Conservation (phyloP, 768 basidiomycete genomes). For the Boletellus sp. region DNA sequence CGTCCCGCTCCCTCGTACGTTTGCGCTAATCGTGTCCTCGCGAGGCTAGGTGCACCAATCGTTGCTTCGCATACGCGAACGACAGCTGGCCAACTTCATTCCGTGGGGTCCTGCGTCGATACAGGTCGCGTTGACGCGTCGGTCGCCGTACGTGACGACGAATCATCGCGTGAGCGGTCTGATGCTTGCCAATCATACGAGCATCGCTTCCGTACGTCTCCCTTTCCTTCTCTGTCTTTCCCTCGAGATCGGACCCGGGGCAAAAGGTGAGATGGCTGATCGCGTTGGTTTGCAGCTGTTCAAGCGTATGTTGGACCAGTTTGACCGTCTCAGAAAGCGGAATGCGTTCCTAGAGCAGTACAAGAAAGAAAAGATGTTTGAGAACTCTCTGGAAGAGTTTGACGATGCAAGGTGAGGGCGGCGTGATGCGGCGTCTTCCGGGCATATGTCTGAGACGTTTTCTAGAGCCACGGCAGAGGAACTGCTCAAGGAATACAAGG, state of each 20-base stretch:
- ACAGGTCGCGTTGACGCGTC: conserved; percentile 92
- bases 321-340: conserved; percentile 77
- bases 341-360: conserved; percentile 98
- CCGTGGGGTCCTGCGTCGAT: conserved; percentile 99
- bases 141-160: conserved; percentile 82
- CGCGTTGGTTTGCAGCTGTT: conserved; percentile 61
- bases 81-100: conserved; percentile 95
- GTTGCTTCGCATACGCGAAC: conserved; percentile 90
- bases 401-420: conserved; percentile 83
- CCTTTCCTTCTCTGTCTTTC: not conserved
- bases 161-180: conserved; percentile 95
- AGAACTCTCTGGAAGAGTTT: conserved; percentile 90
- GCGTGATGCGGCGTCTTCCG: not conserved
- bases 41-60: conserved; percentile 86
- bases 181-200: conserved; percentile 99
- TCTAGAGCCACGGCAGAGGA: conserved; percentile 80
- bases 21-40: not conserved
- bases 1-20: not conserved
- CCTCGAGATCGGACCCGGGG: too few relatives aligned
- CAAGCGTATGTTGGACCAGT: conserved; percentile 94
- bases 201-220: conserved; percentile 81
- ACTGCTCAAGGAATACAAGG: conserved; percentile 89
- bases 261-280: not conserved
- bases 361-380: conserved; percentile 95
- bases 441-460: not conserved